These are phyloP conservation scores for Oehlia diaphana DNA, from an alignment of 192 early-diverging fungal genomes.

Conservation along the genomic window DNA sequence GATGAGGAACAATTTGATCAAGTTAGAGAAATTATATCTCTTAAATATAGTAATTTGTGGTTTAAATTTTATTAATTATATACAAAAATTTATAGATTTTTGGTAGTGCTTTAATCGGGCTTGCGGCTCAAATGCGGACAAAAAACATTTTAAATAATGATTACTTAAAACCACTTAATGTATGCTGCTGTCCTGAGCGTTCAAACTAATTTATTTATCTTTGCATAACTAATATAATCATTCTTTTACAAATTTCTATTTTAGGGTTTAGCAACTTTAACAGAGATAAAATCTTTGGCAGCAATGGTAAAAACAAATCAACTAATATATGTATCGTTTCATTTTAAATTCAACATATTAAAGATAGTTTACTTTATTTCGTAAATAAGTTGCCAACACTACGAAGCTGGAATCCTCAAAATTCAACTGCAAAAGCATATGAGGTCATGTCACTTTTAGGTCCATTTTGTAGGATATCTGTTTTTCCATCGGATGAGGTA, in stretches of 20 bases:
- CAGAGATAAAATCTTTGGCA: slow-evolving; percentile 58
- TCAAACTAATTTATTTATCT: not conserved
- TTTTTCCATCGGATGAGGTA: slow-evolving; percentile 49
- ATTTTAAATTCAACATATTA: not conserved
- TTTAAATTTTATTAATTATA: not conserved
- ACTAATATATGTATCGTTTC: not conserved
- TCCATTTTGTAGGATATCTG: slow-evolving; percentile 64
- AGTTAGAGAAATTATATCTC: slow-evolving; percentile 34
- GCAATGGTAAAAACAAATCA: slow-evolving; percentile 35
- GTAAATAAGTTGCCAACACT: slow-evolving; percentile 31
- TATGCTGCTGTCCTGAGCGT: slow-evolving; percentile 31
- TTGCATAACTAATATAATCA: slow-evolving; percentile 8
- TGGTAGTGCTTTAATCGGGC: slow-evolving; percentile 47
- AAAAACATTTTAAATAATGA: slow-evolving; percentile 43
- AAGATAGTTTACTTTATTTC: not conserved
- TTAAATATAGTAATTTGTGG: not conserved
- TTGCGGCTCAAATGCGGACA: slow-evolving; percentile 49
- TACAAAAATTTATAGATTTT: slow-evolving; percentile 47
- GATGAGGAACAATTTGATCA: slow-evolving; percentile 63
- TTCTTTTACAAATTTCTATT: slow-evolving; percentile 6
- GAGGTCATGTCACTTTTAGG: slow-evolving; percentile 73
- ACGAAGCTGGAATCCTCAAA: slow-evolving; percentile 57
- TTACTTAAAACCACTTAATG: slow-evolving; percentile 50
- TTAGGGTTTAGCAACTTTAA: slow-evolving; percentile 52
- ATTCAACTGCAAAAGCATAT: slow-evolving; percentile 51